Base-by-base conservation (phyloP, 179 eudicot species). In the Patellifolia procumbens region DNA sequence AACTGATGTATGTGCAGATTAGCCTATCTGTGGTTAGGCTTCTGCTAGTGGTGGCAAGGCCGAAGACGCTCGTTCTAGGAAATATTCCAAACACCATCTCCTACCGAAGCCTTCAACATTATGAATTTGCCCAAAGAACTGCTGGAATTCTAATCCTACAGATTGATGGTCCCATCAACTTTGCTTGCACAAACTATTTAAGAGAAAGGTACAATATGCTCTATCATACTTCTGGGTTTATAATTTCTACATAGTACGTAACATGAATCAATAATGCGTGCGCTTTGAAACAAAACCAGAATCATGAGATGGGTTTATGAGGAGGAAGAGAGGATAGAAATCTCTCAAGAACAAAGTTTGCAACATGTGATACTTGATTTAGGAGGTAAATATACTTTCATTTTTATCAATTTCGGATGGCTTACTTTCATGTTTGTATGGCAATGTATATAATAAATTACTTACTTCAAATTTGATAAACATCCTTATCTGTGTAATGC, bases 251-350 rank as follows among this genome's bases (percentile, higher is more conserved):
- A n/a, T n/a, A n/a, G n/a, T n/a, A n/a, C n/a, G n/a, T n/a, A n/a
- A n/a, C n/a, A n/a, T n/a, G n/a, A n/a, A n/a, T n/a, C n/a, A n/a
- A n/a, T n/a, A n/a, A n/a, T n/a, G n/a, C n/a, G n/a, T n/a, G n/a
- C 24, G 26, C 2, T 11, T 13, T 17, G n/a, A 26, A 37, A 4
- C 13, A 7, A 39, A 42, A 69, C 34, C 76, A 93, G 97, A 80
- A 87, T 92, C 69, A 72, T 86, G 26, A 94, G 98, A 79, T 94
- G 97, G 98, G 83, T 94, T 39, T 84, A 85, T 66, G 97, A 92
- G 61, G 98, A 94, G 83, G 94, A 92, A 83, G 97, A 90, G 43
- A 87, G 76, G 75, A 58, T 87, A 24, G 88, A 86, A 64, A 70
- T 87, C 46, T 84, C 82, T 1, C 91, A 87, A 52, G 90, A 87